Percentiles rank a stretch among this genome's conserved stretches.
These are phyloP conservation scores for Colletotrichum zoysiae DNA, from an alignment of 2,329 filamentous ascomycete species.

Conservation along the genomic window DNA sequence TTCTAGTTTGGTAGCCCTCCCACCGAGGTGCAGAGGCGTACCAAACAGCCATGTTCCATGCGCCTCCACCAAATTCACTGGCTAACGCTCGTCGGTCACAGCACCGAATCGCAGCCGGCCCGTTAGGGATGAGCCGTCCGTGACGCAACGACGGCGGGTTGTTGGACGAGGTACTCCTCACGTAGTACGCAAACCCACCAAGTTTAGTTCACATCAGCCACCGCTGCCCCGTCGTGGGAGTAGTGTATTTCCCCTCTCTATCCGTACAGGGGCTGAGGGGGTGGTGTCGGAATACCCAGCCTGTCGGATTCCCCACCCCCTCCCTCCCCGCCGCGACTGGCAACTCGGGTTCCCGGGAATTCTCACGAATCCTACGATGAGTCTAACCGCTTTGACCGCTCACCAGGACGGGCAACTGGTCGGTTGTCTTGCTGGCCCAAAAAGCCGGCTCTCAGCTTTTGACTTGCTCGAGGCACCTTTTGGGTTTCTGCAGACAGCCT, in stretches of 20 bases:
- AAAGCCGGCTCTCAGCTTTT: background rate
- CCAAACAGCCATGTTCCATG: background rate
- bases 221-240: background rate
- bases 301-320: constrained; percentile 25
- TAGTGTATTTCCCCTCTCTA: constrained; percentile 1
- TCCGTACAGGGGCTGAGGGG: constrained; percentile 12
- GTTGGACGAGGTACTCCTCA: background rate
- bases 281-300: constrained; percentile 33
- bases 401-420: background rate
- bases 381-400: constrained; percentile 12
- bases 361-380: constrained; percentile 6
- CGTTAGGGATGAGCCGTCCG: background rate
- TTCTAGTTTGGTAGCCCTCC: background rate
- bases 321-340: constrained; percentile 8
- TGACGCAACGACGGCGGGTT: background rate
- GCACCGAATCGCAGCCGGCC: constrained; percentile 2
- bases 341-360: background rate
- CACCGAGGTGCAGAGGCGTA: background rate
- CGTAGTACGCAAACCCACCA: background rate
- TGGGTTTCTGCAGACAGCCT: background rate
- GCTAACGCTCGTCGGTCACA: background rate
- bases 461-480: background rate
- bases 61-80: background rate
- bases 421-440: background rate
- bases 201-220: background rate